Evolutionary conservation across 768 basidiomycete species (phyloP), one percentile per base, ranked within the genome.

Genomic region (Leccinum sublutescens): DNA sequence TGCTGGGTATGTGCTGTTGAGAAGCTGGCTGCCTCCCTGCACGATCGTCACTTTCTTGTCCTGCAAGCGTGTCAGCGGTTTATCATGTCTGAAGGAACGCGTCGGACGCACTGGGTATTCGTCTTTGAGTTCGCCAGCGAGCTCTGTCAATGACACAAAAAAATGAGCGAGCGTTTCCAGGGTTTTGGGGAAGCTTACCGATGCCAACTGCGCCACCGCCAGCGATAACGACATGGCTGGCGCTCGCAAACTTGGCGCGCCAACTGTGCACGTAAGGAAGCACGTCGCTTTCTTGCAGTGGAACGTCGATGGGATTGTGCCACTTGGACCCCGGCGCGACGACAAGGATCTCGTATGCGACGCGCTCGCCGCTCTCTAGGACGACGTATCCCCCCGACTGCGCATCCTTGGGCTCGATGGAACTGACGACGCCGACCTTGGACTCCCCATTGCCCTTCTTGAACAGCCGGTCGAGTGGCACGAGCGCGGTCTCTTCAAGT

Each of bases 191-290:
- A 33, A 50, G 3, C 77, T 58, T 52, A 81, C 80, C 83, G 36
- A 83, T 64, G 4, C 80, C 84, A 31, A 87, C 76, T 5, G 83
- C 77, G 31, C 85, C 85, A 38, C 84, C 85, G 25, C 84, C 85
- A 1, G 76, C 82, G 25, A 87, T 64, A 6, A 83, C 75, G 60
- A 85, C 76, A 67, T 74, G 73, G 38, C 69, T 65, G 5, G 79
- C 75, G 5, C 69, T 62, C 12, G 68, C 67, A 59, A 80, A 75
- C 29, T 66, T 69, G 25, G 45, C 48, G 43, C 71, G 68, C 76
- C 76, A 75, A 14, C 62, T 55, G 11, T 52, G 63, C 21, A 77
- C 49, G 31, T 81, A 71, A 17, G 64, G 65, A 10, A 65, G 50
- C 2, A 75, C 69, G 0, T 72, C 71, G 9, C 52, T 54, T 33